Evolutionary conservation across 2,329 filamentous ascomycete genomes (phyloP).

Genomic region (Hawksworthiomyces lignivorus): DNA sequence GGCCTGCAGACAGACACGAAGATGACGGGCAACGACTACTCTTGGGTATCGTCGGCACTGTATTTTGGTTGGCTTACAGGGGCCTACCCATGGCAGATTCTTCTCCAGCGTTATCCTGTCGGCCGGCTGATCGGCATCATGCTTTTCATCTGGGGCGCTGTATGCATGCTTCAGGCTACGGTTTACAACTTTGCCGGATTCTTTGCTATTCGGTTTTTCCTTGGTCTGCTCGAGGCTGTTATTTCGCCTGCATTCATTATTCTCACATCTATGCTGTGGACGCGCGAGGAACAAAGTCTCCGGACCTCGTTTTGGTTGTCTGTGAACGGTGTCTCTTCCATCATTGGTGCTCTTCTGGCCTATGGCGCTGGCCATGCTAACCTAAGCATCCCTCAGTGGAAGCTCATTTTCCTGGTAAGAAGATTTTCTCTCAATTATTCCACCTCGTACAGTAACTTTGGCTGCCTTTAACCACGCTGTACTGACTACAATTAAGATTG

Average conservation of each 20-base stretch:
- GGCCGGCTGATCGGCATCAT: slow-evolving; percentile 33
- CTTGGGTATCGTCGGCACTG: slow-evolving; percentile 35
- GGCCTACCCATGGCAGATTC: slow-evolving; percentile 31
- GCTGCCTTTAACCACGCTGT: no score
- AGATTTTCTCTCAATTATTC: no score
- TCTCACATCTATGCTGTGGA: slow-evolving; percentile 31
- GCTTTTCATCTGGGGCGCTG: slow-evolving; percentile 34
- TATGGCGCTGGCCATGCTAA: slow-evolving; percentile 21
- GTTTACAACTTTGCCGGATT: slow-evolving; percentile 27
- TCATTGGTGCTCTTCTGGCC: slow-evolving; percentile 22
- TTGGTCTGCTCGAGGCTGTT: slow-evolving; percentile 34
- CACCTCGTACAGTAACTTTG: no score
- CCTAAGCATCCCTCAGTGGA: slow-evolving; percentile 22
- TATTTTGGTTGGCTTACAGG: slow-evolving; percentile 36
- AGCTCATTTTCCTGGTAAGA: slow-evolving; percentile 15
- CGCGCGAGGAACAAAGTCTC: slow-evolving; percentile 28
- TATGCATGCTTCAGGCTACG: slow-evolving; percentile 22
- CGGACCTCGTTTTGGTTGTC: slow-evolving; percentile 27
- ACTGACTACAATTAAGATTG: no score
- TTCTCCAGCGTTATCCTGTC: slow-evolving; percentile 33
- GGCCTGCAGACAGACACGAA: slow-evolving; percentile 32
- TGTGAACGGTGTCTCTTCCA: slow-evolving; percentile 22
- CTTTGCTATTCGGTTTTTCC: slow-evolving; percentile 28
- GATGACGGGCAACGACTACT: slow-evolving; percentile 33
- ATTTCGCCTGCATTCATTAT: slow-evolving; percentile 29